These are phyloP conservation scores for Fusarium miscanthi DNA, from an alignment of 2,329 filamentous ascomycete species.

Conservation along the genomic window DNA sequence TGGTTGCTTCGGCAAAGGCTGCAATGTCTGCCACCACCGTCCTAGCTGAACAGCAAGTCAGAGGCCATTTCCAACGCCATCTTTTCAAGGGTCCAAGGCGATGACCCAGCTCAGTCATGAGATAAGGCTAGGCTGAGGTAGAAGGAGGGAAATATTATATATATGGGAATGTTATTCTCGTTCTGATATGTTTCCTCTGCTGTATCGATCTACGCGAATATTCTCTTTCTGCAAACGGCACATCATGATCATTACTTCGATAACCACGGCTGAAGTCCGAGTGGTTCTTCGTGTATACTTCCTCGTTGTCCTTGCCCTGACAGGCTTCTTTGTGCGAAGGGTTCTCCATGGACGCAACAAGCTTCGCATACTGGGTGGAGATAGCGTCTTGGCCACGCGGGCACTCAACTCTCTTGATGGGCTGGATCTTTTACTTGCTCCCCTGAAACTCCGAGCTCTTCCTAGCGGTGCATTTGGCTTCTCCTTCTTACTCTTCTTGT, in stretches of 20 bases:
- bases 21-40: not conserved
- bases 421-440: not conserved
- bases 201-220: not conserved
- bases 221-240: not conserved
- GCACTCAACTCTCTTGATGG: not conserved
- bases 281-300: not conserved
- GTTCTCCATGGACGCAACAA: not conserved
- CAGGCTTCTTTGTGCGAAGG: not conserved
- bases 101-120: not conserved
- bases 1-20: not conserved
- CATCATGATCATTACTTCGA: not conserved
- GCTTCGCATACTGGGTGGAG: not conserved
- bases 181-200: not conserved
- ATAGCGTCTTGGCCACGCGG: not conserved
- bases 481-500: not conserved
- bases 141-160: not conserved
- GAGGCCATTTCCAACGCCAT: not conserved
- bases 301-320: not conserved
- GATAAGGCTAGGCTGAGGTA: not conserved
- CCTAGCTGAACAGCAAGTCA: not conserved
- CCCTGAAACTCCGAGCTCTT: not conserved
- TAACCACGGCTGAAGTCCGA: not conserved
- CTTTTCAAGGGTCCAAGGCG: not conserved
- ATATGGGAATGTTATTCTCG: not conserved
- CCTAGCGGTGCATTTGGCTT: not conserved